phyloP scores from a whole-genome alignment of 371 early-diverging fungal genomes.

The Mucor velutinosus region DNA sequence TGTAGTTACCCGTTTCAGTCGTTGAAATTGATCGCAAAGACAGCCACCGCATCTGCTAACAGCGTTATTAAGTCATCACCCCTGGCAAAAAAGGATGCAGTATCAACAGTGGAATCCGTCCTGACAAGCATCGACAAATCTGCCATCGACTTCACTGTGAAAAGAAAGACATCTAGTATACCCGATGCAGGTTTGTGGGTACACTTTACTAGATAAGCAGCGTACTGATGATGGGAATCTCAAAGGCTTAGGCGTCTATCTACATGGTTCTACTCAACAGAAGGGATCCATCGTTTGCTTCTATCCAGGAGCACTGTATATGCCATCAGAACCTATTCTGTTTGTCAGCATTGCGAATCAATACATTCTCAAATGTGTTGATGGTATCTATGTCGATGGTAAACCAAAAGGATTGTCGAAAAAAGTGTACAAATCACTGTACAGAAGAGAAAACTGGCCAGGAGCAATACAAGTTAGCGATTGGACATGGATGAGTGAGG shows the following conservation, averaged over 20 bases:
- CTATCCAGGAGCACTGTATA: slow-evolving; percentile 53
- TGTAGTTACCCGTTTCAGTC: slow-evolving; percentile 22
- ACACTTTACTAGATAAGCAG: background rate
- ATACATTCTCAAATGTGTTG: slow-evolving; percentile 58
- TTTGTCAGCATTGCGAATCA: slow-evolving; percentile 56
- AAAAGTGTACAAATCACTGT: slow-evolving; percentile 44
- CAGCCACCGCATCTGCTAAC: background rate
- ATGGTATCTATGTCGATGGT: slow-evolving; percentile 60
- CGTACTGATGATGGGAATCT: background rate
- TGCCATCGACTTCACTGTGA: slow-evolving; percentile 8
- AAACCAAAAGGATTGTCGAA: slow-evolving; percentile 52
- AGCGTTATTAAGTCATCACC: background rate
- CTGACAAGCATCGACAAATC: slow-evolving; percentile 3
- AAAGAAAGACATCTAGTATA: slow-evolving; percentile 16
- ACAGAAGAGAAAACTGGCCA: slow-evolving; percentile 59
- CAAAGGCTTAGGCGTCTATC: slow-evolving; percentile 28
- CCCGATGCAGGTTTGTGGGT: slow-evolving; percentile 19
- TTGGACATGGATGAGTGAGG: slow-evolving; percentile 46
- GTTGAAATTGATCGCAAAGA: slow-evolving; percentile 1
- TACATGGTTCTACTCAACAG: slow-evolving; percentile 23
- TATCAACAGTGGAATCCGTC: slow-evolving; percentile 9
- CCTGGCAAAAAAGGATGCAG: slow-evolving; percentile 2
- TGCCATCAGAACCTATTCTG: slow-evolving; percentile 55
- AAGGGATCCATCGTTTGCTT: slow-evolving; percentile 31
- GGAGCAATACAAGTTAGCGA: slow-evolving; percentile 57